These are phyloP conservation scores for Lineolata rhizophorae DNA, from an alignment of 495 filamentous ascomycete species.

Conservation along the genomic window DNA sequence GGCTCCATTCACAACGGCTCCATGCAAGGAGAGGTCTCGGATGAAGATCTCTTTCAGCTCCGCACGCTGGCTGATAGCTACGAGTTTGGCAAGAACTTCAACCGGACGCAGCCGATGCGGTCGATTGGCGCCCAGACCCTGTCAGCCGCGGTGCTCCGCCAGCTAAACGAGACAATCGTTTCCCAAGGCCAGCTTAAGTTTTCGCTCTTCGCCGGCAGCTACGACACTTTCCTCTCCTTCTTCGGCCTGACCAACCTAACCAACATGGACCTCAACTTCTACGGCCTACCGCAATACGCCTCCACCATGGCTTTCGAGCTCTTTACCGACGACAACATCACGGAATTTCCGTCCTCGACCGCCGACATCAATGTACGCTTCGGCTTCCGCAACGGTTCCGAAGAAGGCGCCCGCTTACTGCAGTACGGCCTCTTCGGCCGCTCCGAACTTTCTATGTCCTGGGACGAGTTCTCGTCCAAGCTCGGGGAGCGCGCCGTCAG, in stretches of 20 bases:
- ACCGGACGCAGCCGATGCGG: constrained; percentile 30
- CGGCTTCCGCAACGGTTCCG: constrained; percentile 53
- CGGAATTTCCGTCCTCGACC: constrained; percentile 23
- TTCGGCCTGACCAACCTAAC: constrained; percentile 46
- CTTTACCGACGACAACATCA: constrained; percentile 31
- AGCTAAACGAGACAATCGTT: constrained; percentile 29
- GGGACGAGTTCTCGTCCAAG: constrained; percentile 34
- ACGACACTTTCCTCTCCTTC: constrained; percentile 51
- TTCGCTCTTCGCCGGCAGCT: too few species aligned
- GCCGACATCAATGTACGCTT: constrained; percentile 52
- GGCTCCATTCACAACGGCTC: constrained; percentile 46
- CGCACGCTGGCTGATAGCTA: constrained; percentile 42
- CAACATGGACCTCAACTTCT: constrained; percentile 34
- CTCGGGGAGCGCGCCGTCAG: constrained; percentile 39
- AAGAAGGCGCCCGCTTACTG: constrained; percentile 23
- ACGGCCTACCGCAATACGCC: constrained; percentile 45
- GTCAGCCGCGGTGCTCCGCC: constrained; percentile 33
- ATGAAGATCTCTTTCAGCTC: constrained; percentile 30
- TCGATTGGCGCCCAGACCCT: constrained; percentile 45
- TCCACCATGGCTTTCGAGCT: constrained; percentile 55
- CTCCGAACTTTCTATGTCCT: constrained; percentile 30
- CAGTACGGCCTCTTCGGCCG: constrained; percentile 50
- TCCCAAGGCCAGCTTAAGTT: too few species aligned
- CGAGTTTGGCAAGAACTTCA: constrained; percentile 39
- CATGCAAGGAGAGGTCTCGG: constrained; percentile 28